Evolutionary conservation across 208 protist genomes (phyloP), one percentile per base, ranked within the genome.

Genomic region (Wallacemonas collosoma): DNA sequence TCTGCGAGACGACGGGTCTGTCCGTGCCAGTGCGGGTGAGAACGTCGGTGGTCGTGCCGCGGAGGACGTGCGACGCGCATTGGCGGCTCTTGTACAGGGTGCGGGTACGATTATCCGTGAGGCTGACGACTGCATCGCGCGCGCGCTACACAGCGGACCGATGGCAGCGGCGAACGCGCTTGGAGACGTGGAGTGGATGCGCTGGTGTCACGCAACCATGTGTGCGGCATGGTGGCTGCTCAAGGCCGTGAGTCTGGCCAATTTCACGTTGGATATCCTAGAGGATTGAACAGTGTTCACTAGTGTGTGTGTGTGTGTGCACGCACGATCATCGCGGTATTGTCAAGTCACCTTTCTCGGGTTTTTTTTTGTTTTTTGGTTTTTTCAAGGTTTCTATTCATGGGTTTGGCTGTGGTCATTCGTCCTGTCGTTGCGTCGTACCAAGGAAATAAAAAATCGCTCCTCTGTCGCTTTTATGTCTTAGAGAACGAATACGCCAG

Each of bases 241-340:
- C 41, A 65, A 65, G 43, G n/a, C 43, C 3, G 43, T 51, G 6
- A 48, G 40, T 48, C 17, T 53, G 11, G n/a, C 6, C 8, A 7
- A 0, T 9, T 65, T 65, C 26, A n/a, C 39, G 5, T 6, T 65
- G 60, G 60, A 65, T 36, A 38, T 15, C 36, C 26, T 26, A 26
- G 26, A 26, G 26, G 26, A 6, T 57, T 36, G 53, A 6, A 57
- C 15, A 57, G 53, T 36, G 53, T 57, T 57, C 14, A 36, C 15
- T 38, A 35, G 8, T 6, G 9, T n/a, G 53, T n/a, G 53, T 53
- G 70, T 79, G 54, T 54, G 62, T 71, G 35, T 54, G 45, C 15
- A 12, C 39, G 4, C 12, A 56, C 15, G 12, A 57, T 38, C 40
- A 5, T 68, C 41, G 35, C 60, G 7, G 36, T 12, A 17, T n/a